A percentile compares a stretch with the other conserved stretches of the same genome.
Conservation (phyloP, 306 rosid species). For the Prunus padus region DNA sequence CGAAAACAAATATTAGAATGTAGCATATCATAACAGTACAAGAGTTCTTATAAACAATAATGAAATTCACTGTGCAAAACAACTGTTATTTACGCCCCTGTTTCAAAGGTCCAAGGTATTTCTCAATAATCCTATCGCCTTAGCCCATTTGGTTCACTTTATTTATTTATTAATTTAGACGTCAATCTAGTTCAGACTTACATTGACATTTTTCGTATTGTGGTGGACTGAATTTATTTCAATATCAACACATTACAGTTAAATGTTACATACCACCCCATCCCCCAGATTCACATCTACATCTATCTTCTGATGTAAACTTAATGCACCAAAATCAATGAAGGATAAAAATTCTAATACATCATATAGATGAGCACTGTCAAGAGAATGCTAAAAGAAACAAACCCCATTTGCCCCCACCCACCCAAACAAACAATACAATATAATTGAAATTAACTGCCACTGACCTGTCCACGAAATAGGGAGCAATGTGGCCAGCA, state of each 20-base stretch:
- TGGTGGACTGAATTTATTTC: neutral
- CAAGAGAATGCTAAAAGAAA: neutral
- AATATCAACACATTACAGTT: neutral
- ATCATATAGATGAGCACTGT: neutral
- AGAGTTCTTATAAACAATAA: neutral
- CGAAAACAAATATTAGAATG: too few relatives aligned
- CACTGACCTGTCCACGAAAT: conserved; percentile 73
- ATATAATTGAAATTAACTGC: neutral
- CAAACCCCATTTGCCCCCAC: neutral
- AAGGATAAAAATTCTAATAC: neutral
- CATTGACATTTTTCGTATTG: neutral
- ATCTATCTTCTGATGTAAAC: neutral
- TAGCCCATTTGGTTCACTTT: neutral
- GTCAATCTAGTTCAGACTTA: neutral
- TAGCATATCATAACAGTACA: neutral
- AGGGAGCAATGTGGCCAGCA: conserved; percentile 76
- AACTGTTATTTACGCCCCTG: neutral
- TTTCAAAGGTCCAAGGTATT: neutral
- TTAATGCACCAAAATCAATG: neutral
- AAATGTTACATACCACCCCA: too few relatives aligned
- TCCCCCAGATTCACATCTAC: neutral
- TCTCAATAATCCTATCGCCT: neutral
- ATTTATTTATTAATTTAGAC: neutral
- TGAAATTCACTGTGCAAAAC: neutral
- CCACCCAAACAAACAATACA: neutral